Evolutionary conservation across 1,284 basidiomycete genomes (phyloP), one percentile per base, ranked within the genome.

Genomic region (Tilletia setariae): DNA sequence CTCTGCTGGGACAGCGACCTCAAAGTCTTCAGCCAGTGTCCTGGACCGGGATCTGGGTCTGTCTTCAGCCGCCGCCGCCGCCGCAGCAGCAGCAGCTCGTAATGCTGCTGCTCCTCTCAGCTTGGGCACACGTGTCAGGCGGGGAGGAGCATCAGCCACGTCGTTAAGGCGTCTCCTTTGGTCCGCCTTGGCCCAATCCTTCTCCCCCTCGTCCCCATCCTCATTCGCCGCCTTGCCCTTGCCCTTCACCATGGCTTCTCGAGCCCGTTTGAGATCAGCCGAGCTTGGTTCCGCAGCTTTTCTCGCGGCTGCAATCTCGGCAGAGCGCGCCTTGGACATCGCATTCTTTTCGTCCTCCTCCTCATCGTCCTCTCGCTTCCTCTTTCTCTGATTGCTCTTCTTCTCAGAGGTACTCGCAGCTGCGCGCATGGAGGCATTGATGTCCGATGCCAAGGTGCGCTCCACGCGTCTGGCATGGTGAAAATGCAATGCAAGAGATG

Each of bases 121-220:
- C 56, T 61, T 61, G 28, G 56, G 56, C 9, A 61, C 28, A 6
- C 28, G 23, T 8, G 56, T 61, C 15, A 61, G 32, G 9, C 28
- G 25, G 13, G 56, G 56, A 4, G 56, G 56, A 16, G 56, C 56
- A 19, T 16, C 19, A 15, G 56, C 56, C 19, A 61, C 28, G 28
- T 61, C 56, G 32, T 61, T 35, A 16, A 61, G 7, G 19, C 56
- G 23, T 21, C 56, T 61, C 28, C 56, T 25, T 16, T 61, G 56
- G 32, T 61, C 56, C 30, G 35, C 56, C 19, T 32, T 32, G 25
- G 56, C 56, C 56, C 56, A 61, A 15, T 61, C 56, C 30, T 61
- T 61, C 28, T 30, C 15, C 3, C 13, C 25, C 28, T 32, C 56
- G 2, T 9, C 56, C 13, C 21, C 51, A 7, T 19, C n/a, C 19